Base-by-base conservation (phyloP, 495 filamentous ascomycete genomes). In the Xylaria venustula region DNA sequence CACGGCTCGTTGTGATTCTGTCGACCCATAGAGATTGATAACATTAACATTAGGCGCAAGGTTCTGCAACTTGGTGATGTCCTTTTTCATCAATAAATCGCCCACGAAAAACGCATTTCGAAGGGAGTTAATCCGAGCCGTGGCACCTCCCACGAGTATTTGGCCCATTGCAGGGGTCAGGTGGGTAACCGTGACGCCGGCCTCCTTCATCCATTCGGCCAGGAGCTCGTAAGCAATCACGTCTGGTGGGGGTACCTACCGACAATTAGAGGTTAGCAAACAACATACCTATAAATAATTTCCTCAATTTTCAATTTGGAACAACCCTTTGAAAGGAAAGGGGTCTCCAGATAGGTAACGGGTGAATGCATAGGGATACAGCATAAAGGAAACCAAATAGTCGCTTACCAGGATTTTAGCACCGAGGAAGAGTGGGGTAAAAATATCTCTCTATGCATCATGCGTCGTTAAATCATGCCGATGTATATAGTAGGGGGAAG, bases 101-200 rank as follows among this genome's bases (percentile, higher is more conserved):
- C 94, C 94, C 7, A 98, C 94, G 66, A 96, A 97, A 81, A 97
- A 95, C 45, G 89, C 90, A 61, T 87, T 83, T 67, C 91, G 84
- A 9, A 98, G 82, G 20, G 81, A 76, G 9, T 90, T 87, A 70
- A 96, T 96, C 63, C 90, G 78, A 0, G 87, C 83, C 7, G 81
- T 87, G 7, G 91, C 90, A 64, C 90, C 91, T 37, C 93, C 94
- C 28, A 96, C 89, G 1, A 98, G 79, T 52, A 98, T 94, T 68
- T 98, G 93, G 51, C 93, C 93, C 93, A 98, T 91, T 37, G 93
- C 94, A 6, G 94, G 94, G 0, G 94, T 98, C 15, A 98, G 79
- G 94, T 4, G 92, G 15, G 90, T 92, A 51, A 93, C 85, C 12
- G 90, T 92, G 17, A 85, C 81, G 30, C 77, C 71, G 63, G 90